Percentiles rank a stretch among this genome's conserved stretches.
phyloP scores from a whole-genome alignment of 1,284 basidiomycete genomes.

The Rhodotorula glutinis region DNA sequence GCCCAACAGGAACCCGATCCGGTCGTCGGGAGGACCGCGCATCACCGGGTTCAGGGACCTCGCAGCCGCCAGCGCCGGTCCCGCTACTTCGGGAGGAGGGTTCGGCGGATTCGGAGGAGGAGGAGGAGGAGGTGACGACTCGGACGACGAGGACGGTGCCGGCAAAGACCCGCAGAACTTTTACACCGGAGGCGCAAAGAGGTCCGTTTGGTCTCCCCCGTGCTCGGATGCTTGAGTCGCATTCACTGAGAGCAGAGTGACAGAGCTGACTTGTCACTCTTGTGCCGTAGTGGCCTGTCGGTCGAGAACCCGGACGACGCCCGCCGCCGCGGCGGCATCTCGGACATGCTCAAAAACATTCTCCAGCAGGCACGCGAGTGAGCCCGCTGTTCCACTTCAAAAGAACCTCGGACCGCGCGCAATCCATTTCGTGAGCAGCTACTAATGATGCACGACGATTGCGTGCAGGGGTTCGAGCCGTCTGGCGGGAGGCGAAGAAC shows the following conservation, averaged over 20 bases:
- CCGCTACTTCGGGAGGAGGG: slow-evolving; percentile 5
- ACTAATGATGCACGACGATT: no score
- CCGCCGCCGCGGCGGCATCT: slow-evolving; percentile 56
- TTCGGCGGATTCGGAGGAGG: slow-evolving; percentile 31
- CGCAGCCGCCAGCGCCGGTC: slow-evolving; percentile 2
- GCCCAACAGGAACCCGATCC: slow-evolving; percentile 24
- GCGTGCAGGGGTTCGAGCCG: slow-evolving; percentile 10
- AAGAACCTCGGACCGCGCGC: no score
- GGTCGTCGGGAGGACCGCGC: slow-evolving; percentile 36
- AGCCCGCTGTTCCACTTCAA: slow-evolving; percentile 46
- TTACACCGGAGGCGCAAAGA: slow-evolving; percentile 83
- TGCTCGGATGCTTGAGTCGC: no score
- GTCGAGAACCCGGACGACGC: slow-evolving; percentile 71
- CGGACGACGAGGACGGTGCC: slow-evolving; percentile 54
- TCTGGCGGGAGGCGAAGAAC: slow-evolving; percentile 4
- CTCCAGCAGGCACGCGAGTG: slow-evolving; percentile 77
- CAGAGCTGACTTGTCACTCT: slow-evolving; percentile 2
- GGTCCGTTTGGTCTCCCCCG: slow-evolving; percentile 54
- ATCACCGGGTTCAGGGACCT: slow-evolving; percentile 49
- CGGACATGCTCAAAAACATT: slow-evolving; percentile 70
- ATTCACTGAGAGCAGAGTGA: no score
- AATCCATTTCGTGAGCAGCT: no score
- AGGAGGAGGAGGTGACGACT: slow-evolving; percentile 52
- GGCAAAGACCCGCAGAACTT: slow-evolving; percentile 59
- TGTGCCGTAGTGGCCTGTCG: slow-evolving; percentile 68